These are phyloP conservation scores for Penicillium janthinellum DNA, from an alignment of 2,329 filamentous ascomycete genomes.

Conservation along the genomic window DNA sequence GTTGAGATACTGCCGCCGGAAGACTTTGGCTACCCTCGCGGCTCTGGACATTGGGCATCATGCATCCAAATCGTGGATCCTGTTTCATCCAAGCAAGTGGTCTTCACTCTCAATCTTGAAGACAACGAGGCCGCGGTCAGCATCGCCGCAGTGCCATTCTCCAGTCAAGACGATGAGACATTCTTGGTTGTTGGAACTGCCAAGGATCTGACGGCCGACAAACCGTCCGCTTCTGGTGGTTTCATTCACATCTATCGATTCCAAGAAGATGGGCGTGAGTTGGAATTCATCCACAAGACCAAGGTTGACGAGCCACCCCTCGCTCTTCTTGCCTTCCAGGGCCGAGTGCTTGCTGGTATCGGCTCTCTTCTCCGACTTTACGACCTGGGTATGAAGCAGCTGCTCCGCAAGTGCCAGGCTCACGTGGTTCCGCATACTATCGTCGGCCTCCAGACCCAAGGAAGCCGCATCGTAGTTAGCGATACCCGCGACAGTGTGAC, in stretches of 20 bases:
- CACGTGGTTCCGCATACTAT: constrained; percentile 81
- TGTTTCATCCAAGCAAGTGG: constrained; percentile 68
- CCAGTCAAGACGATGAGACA: constrained; percentile 82
- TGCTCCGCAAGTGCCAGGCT: constrained; percentile 88
- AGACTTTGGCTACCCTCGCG: constrained; percentile 87
- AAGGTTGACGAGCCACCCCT: constrained; percentile 85
- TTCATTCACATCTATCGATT: constrained; percentile 94
- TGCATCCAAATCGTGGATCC: constrained; percentile 93
- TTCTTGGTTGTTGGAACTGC: constrained; percentile 95
- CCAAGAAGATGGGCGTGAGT: constrained; percentile 77
- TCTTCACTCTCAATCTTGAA: constrained; percentile 78
- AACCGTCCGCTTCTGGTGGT: constrained; percentile 73
- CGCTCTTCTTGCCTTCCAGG: constrained; percentile 91
- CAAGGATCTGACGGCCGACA: constrained; percentile 81
- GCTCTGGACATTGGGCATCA: constrained; percentile 86
- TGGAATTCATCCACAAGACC: constrained; percentile 97
- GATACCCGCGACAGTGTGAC: constrained; percentile 91
- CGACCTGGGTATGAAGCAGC: constrained; percentile 87
- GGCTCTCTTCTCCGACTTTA: constrained; percentile 83
- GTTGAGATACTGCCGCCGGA: constrained; percentile 69
- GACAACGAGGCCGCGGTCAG: constrained; percentile 93
- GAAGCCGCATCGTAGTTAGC: constrained; percentile 85
- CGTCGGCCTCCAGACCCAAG: constrained; percentile 83
- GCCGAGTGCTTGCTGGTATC: constrained; percentile 81
- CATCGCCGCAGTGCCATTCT: constrained; percentile 79